Conservation (phyloP, 352 stramenopile genomes). For the Globisporangium paroecandrum region DNA sequence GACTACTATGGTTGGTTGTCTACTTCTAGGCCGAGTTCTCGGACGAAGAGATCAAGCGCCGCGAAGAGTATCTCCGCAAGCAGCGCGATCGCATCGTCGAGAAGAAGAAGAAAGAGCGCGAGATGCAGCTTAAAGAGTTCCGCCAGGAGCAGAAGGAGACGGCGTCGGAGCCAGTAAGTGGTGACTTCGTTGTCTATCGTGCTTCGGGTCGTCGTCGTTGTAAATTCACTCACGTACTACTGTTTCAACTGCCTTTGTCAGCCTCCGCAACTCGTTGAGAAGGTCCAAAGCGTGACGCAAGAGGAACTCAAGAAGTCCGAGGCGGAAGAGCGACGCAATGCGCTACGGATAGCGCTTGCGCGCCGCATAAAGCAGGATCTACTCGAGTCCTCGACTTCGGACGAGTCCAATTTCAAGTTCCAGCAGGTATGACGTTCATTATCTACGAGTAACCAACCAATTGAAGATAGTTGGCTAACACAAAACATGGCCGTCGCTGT, state of each 20-base stretch:
- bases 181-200: not conserved
- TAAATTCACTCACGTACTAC: no score
- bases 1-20: not conserved
- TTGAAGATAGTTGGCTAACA: not conserved
- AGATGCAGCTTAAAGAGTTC: constrained; percentile 70
- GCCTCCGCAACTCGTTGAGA: constrained; percentile 55
- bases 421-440: constrained; percentile 40
- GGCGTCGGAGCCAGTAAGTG: constrained; percentile 43
- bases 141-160: constrained; percentile 67
- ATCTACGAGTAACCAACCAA: not conserved
- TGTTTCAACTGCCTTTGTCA: constrained; percentile 11
- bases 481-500: not conserved
- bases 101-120: constrained; percentile 78
- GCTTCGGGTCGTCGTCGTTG: not conserved
- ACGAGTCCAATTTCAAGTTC: constrained; percentile 41
- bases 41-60: constrained; percentile 64
- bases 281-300: constrained; percentile 51
- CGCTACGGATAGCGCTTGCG: constrained; percentile 63
- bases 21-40: constrained; percentile 49
- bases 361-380: constrained; percentile 82
- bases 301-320: constrained; percentile 66
- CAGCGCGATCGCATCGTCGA: constrained; percentile 77
- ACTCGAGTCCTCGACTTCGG: constrained; percentile 29
- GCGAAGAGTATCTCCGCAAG: constrained; percentile 70
- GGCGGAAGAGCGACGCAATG: constrained; percentile 64